These are phyloP conservation scores for Dipteronia sinensis DNA, from an alignment of 345 rosid species.

Conservation along the genomic window DNA sequence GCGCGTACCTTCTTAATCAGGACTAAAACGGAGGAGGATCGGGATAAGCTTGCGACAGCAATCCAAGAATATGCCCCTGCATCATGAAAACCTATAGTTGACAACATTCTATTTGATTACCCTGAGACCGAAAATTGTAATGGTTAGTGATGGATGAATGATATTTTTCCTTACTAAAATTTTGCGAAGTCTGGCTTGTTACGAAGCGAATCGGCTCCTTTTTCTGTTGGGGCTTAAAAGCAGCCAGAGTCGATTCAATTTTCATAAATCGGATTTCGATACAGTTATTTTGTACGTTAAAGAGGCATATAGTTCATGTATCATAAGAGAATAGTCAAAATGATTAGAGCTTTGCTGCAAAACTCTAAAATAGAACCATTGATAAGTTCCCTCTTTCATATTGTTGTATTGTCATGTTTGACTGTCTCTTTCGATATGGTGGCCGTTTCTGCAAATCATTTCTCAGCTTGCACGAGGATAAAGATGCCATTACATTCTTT, in stretches of 20 bases:
- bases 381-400: too few relatives aligned
- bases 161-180: constrained; percentile 10
- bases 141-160: constrained; percentile 9
- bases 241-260: constrained; percentile 24
- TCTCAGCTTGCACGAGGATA: too few relatives aligned
- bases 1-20: constrained; percentile 84
- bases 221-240: constrained; percentile 9
- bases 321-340: constrained; percentile 17
- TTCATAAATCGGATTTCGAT: constrained; percentile 7
- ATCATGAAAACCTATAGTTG: constrained; percentile 35
- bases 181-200: constrained; percentile 23
- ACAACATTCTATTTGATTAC: background rate
- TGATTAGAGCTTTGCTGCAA: background rate
- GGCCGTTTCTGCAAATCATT: too few relatives aligned
- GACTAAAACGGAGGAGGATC: constrained; percentile 74
- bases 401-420: too few relatives aligned
- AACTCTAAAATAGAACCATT: too few relatives aligned
- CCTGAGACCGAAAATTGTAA: constrained; percentile 15
- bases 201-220: constrained; percentile 21
- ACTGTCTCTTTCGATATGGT: too few relatives aligned
- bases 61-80: constrained; percentile 84
- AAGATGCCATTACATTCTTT: too few relatives aligned
- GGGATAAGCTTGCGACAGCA: constrained; percentile 68
- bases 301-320: constrained; percentile 21
- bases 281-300: constrained; percentile 21